Evolutionary conservation across 2,329 filamentous ascomycete genomes (phyloP).

Genomic region (Capronia coronata): DNA sequence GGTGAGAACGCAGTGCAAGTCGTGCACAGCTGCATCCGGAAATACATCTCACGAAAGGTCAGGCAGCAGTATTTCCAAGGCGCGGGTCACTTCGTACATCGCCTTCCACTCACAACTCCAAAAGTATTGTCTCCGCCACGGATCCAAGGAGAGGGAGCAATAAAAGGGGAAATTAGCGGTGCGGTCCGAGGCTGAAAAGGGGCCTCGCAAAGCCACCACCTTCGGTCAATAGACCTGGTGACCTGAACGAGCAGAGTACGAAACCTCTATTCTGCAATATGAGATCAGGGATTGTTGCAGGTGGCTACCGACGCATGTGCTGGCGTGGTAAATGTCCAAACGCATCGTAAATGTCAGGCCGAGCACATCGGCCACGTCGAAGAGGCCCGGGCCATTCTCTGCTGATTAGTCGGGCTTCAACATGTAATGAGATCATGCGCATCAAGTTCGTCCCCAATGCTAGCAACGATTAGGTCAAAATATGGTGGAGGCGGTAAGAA

Average conservation of each 20-base stretch:
- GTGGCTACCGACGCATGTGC: background rate
- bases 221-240: constrained; percentile 15
- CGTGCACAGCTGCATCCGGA: no score
- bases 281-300: constrained; percentile 3
- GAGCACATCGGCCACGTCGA: constrained; percentile 16
- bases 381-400: background rate
- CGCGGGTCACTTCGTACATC: no score
- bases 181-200: constrained; percentile 8
- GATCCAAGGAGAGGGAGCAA: background rate
- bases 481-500: constrained; percentile 4
- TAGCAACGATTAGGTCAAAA: background rate
- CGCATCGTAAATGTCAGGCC: background rate
- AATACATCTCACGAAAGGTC: no score
- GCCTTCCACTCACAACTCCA: no score
- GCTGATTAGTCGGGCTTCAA: background rate
- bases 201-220: background rate
- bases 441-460: constrained; percentile 3
- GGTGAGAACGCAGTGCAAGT: no score
- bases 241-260: background rate
- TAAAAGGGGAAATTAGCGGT: constrained; percentile 14
- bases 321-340: background rate
- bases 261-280: background rate
- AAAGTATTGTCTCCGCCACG: background rate
- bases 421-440: constrained; percentile 19
- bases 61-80: no score